Base-by-base conservation (phyloP, 192 early-diverging fungal genomes). In the Coemansia brasiliensis region DNA sequence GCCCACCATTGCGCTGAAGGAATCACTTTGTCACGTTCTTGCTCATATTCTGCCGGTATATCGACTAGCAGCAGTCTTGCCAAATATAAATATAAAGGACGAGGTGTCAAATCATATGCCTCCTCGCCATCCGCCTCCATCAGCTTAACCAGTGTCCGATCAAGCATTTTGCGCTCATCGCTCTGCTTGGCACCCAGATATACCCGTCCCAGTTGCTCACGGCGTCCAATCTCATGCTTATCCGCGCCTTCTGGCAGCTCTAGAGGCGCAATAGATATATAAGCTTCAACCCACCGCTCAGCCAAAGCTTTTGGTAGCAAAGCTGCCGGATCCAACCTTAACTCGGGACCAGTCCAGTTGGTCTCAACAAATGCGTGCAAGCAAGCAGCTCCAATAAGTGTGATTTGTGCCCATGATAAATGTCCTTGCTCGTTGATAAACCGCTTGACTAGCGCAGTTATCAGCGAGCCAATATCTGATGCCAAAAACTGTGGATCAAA, bases 341-440 rank as follows among this genome's bases (percentile, higher is more conserved):
- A 41, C 5, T 76, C 61, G 6, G 95, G 95, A 4, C 95, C 95
- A 1, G 95, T 98, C 91, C 91, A 95, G 52, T 83, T 86, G 27
- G 82, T 76, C 76, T 98, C 94, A 16, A 94, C 60, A 79, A 98
- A 98, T 16, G 83, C 75, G 25, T 87, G 85, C n/a, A 98, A 78
- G 27, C 81, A 81, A 1, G 89, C 87, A 18, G 86, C 82, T 32
- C 82, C 91, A 10, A 94, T 59, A 46, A 56, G 18, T 16, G 64
- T 67, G n/a, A 77, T 57, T 51, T 65, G 52, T 1, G 16, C 4
- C 67, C 67, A 70, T 2, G 44, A 55, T 21, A 24, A 64, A 21
- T 5, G 67, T 64, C 9, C 51, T 49, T 25, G 52, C 56, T 16
- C 37, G 12, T 5, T 55, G 38, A 41, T 63, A 8, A n/a, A 57